These are phyloP conservation scores for Backusella macrospora DNA, from an alignment of 192 early-diverging fungal genomes.

Conservation along the genomic window DNA sequence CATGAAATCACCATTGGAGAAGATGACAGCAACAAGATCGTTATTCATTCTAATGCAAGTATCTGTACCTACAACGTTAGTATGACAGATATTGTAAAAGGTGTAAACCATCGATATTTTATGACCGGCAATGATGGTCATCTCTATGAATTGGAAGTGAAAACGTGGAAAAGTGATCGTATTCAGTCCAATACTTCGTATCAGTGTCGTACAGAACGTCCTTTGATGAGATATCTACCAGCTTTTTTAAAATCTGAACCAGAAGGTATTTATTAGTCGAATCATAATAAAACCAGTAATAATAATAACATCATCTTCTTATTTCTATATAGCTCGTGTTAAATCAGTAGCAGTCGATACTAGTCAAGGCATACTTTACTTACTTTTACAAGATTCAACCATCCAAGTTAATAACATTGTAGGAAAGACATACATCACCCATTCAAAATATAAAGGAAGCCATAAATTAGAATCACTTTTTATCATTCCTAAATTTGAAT, in stretches of 20 bases:
- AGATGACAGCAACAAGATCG: not conserved
- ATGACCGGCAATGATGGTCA: conserved; percentile 15
- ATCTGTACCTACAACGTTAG: not conserved
- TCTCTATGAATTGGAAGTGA: conserved; percentile 1
- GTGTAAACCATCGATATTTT: not conserved
- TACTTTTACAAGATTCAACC: not conserved
- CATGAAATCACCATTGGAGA: not conserved
- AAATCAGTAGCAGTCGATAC: conserved; percentile 11
- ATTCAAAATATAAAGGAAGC: not conserved
- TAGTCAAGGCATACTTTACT: not conserved
- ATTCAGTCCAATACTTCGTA: not conserved
- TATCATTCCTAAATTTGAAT: not conserved
- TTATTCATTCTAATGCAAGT: not conserved
- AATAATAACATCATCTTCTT: not conserved
- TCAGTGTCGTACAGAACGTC: not conserved
- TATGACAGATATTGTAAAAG: not conserved
- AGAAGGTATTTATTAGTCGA: conserved; percentile 1
- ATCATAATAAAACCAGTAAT: too few relatives aligned
- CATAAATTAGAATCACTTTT: not conserved
- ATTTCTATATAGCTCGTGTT: not conserved
- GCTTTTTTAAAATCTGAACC: conserved; percentile 6
- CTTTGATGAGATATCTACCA: not conserved
- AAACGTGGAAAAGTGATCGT: not conserved
- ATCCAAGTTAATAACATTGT: not conserved
- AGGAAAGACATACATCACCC: not conserved